Percentiles rank a stretch among this genome's conserved stretches.
These are phyloP conservation scores for Papiliotrema laurentii DNA, from an alignment of 1,284 basidiomycete species.

Conservation along the genomic window DNA sequence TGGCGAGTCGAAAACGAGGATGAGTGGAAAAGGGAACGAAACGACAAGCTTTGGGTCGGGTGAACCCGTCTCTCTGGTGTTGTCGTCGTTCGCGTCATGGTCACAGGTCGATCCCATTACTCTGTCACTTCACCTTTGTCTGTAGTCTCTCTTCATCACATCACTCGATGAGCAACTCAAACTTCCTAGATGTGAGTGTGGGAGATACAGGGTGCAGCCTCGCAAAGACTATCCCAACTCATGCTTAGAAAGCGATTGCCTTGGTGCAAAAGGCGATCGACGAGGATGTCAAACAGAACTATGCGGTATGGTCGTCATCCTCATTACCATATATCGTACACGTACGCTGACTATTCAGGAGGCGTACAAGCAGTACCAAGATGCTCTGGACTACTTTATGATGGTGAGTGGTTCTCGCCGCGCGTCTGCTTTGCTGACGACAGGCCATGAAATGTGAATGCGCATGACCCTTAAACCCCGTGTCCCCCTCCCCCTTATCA, in stretches of 20 bases:
- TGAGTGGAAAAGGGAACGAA: no score
- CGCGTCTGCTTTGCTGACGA: slow-evolving; percentile 5
- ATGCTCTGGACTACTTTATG: slow-evolving; percentile 97
- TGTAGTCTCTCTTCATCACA: background rate
- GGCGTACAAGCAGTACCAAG: slow-evolving; percentile 91
- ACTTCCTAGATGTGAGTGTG: slow-evolving; percentile 53
- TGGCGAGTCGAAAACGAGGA: no score
- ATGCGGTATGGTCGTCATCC: slow-evolving; percentile 49
- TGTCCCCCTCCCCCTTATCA: no score
- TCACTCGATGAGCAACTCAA: slow-evolving; percentile 52
- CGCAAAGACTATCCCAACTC: background rate
- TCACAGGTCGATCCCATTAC: no score
- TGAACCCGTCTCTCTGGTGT: no score
- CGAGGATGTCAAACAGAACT: slow-evolving; percentile 90
- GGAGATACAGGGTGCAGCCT: background rate
- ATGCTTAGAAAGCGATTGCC: slow-evolving; percentile 78
- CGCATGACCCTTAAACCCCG: no score
- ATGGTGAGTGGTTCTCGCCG: slow-evolving; percentile 53
- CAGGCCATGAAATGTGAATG: slow-evolving; percentile 61
- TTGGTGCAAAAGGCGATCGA: slow-evolving; percentile 94
- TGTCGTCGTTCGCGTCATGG: no score
- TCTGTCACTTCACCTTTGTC: no score
- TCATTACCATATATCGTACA: background rate
- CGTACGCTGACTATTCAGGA: slow-evolving; percentile 51
- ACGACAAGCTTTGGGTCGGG: no score